These are phyloP conservation scores for Colletotrichum sp. DNA, from an alignment of 2,329 filamentous ascomycete genomes.

Conservation along the genomic window DNA sequence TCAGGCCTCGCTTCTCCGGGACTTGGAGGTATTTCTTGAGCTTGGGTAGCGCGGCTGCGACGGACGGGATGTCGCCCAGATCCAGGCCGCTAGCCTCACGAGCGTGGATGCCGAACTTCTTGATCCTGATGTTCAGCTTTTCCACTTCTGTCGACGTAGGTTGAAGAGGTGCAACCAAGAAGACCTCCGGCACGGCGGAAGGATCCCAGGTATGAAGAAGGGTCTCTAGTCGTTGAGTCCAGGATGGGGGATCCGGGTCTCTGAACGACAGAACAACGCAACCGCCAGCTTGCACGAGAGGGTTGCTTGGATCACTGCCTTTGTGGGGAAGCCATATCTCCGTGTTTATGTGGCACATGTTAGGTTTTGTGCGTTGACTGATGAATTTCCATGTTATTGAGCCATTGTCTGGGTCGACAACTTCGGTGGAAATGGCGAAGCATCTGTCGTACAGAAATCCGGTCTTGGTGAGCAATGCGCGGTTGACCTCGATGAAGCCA, in stretches of 20 bases:
- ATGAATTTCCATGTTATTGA: slow-evolving; percentile 26
- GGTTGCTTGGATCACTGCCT: background rate
- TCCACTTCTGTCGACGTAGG: background rate
- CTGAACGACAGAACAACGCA: background rate
- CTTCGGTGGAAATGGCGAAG: slow-evolving; percentile 33
- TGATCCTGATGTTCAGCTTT: background rate
- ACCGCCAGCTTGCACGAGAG: slow-evolving; percentile 5
- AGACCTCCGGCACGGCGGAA: background rate
- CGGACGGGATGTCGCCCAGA: slow-evolving; percentile 13
- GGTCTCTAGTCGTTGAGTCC: background rate
- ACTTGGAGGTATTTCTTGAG: slow-evolving; percentile 20
- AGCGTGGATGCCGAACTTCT: slow-evolving; percentile 21
- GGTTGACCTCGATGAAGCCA: slow-evolving; percentile 27
- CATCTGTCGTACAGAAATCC: slow-evolving; percentile 29
- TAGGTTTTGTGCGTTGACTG: slow-evolving; percentile 28
- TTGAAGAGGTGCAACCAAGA: background rate
- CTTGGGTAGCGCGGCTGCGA: slow-evolving; percentile 16
- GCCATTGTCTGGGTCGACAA: slow-evolving; percentile 24
- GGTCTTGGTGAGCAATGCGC: slow-evolving; percentile 27
- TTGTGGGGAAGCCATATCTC: slow-evolving; percentile 21
- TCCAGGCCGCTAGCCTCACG: slow-evolving; percentile 21
- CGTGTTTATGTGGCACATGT: slow-evolving; percentile 20
- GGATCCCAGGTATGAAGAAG: background rate
- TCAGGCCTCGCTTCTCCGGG: slow-evolving; percentile 4
- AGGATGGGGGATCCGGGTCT: background rate